phyloP scores from a whole-genome alignment of 495 filamentous ascomycete species.

The Sordaria brevicollis region DNA sequence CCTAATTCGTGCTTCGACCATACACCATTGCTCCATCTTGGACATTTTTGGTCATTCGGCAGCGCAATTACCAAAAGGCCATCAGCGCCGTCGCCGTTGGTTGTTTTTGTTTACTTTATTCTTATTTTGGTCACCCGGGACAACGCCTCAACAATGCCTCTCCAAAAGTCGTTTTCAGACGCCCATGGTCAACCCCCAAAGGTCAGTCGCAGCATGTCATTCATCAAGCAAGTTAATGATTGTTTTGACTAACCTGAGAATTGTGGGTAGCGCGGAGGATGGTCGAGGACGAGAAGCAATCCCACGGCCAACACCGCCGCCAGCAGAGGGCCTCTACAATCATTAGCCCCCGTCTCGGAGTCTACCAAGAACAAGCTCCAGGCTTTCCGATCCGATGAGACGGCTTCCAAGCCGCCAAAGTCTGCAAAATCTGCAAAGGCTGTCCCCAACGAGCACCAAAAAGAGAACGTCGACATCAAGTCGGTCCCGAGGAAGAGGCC shows the following conservation, averaged over 20 bases:
- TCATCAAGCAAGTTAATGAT: slow-evolving; percentile 9
- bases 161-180: slow-evolving; percentile 43
- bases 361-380: slow-evolving; percentile 41
- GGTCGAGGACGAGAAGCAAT: slow-evolving; percentile 40
- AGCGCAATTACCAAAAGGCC: background rate
- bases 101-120: background rate
- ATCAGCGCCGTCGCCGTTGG: background rate
- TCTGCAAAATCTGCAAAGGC: background rate
- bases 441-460: slow-evolving; percentile 6
- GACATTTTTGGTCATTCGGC: background rate
- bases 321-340: slow-evolving; percentile 5
- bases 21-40: background rate
- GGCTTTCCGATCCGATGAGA: slow-evolving; percentile 29
- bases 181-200: slow-evolving; percentile 21
- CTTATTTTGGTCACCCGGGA: background rate
- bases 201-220: slow-evolving; percentile 1
- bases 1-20: background rate
- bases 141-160: slow-evolving; percentile 26
- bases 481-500: background rate
- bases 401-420: background rate
- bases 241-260: background rate
- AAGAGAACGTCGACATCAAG: slow-evolving; percentile 4
- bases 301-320: slow-evolving; percentile 19
- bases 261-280: slow-evolving; percentile 31
- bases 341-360: slow-evolving; percentile 34